Conservation (phyloP, 2,329 filamentous ascomycete species). For the Penicillium sp. region DNA sequence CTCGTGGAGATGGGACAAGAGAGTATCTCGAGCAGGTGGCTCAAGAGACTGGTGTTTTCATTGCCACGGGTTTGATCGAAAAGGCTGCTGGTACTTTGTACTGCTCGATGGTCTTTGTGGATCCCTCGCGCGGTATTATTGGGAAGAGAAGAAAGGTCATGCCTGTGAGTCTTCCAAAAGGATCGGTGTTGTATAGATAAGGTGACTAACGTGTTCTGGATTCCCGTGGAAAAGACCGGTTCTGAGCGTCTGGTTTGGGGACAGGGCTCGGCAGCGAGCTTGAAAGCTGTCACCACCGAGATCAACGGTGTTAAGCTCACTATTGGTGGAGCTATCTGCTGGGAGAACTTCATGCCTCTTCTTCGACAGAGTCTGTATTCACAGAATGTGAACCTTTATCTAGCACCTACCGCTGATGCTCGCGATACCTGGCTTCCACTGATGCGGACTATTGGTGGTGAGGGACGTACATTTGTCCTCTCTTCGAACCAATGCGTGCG, state of each 20-base stretch:
- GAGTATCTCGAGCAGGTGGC: conserved; percentile 78
- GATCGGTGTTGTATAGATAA: not conserved
- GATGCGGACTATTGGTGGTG: conserved; percentile 78
- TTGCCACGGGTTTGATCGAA: conserved; percentile 80
- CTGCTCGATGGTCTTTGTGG: conserved; percentile 79
- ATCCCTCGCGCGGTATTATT: conserved; percentile 68
- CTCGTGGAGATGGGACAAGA: conserved; percentile 71
- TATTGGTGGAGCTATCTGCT: conserved; percentile 86
- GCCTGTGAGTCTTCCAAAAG: conserved; percentile 59
- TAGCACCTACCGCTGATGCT: conserved; percentile 85
- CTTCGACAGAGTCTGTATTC: conserved; percentile 79
- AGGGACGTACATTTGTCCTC: conserved; percentile 83
- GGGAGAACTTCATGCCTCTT: conserved; percentile 96
- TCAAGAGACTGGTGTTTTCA: conserved; percentile 74
- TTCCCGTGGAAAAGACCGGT: conserved; percentile 57
- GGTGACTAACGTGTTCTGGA: not conserved
- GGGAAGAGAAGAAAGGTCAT: conserved; percentile 92
- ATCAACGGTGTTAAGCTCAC: conserved; percentile 79
- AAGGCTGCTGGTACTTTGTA: conserved; percentile 79
- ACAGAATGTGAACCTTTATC: conserved; percentile 88
- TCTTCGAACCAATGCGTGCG: conserved; percentile 80
- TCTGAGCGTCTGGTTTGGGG: conserved; percentile 85
- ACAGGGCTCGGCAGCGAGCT: conserved; percentile 75
- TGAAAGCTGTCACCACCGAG: conserved; percentile 74
- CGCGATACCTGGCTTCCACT: conserved; percentile 78